Percentiles rank a stretch among this genome's conserved stretches.
Evolutionary conservation across 176 grass and related monocot genomes (phyloP).

Genomic region (Bothriochloa decipiens): DNA sequence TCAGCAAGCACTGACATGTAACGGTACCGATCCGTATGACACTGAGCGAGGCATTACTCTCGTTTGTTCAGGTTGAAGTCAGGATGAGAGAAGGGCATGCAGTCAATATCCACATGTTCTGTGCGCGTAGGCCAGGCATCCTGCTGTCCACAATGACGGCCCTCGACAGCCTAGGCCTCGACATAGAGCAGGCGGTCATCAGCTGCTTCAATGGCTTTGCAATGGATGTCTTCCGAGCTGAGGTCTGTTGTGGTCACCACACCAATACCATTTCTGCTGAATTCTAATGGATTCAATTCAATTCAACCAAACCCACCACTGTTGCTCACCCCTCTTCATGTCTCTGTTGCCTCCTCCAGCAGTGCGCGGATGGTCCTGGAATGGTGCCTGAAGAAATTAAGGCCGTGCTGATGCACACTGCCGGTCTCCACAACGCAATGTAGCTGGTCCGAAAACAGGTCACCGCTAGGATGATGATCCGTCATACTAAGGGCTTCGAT

Average conservation of each 20-base stretch:
- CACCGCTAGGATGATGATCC: neutral
- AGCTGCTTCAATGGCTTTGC: conserved; percentile 81
- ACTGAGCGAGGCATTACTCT: neutral
- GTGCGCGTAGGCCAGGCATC: conserved; percentile 62
- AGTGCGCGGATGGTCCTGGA: conserved; percentile 59
- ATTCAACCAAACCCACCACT: neutral
- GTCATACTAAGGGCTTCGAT: neutral
- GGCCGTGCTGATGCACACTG: conserved; percentile 66
- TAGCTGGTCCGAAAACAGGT: conserved; percentile 15
- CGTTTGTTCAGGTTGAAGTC: conserved; percentile 69
- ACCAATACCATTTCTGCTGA: neutral
- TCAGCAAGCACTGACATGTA: neutral
- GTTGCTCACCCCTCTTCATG: conserved; percentile 21
- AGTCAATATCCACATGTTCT: conserved; percentile 95
- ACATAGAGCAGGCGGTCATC: conserved; percentile 72
- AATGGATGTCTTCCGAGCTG: conserved; percentile 76
- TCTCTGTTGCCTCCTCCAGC: conserved; percentile 49
- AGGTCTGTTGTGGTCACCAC: conserved; percentile 48
- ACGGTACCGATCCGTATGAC: neutral
- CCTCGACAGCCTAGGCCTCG: conserved; percentile 68
- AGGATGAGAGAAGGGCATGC: conserved; percentile 63
- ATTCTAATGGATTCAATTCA: neutral
- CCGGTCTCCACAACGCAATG: conserved; percentile 55
- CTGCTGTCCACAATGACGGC: conserved; percentile 68
- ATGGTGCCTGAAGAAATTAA: conserved; percentile 79